Base-by-base conservation (phyloP, 1,139 yeast genomes). In the Taphrina deformans region DNA sequence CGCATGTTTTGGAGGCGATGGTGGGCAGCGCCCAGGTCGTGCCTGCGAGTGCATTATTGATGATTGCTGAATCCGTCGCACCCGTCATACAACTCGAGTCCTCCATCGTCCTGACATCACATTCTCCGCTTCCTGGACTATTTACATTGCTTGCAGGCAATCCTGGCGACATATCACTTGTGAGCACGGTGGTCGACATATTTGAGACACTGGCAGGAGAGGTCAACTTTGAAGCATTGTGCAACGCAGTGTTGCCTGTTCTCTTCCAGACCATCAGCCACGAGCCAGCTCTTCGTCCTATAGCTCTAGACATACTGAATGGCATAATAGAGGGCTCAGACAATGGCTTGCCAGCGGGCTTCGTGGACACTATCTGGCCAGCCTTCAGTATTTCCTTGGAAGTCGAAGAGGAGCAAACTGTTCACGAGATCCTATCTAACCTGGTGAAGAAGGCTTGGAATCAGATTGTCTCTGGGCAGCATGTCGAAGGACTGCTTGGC, bases 111-210 rank as follows among this genome's bases (percentile, higher is more conserved):
- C 40, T 59, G 10, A 52, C 58, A 1, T n/a, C 52, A n/a, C 52
- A 56, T 12, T 55, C 29, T 12, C 48, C 67, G 21, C 38, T 67
- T 29, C 64, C 68, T 12, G 41, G 63, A 21, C 51, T 67, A 26
- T 67, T 67, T 60, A 50, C 55, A 7, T n/a, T 67, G n/a, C 38
- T 62, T 23, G 60, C 63, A 12, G 55, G 53, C 14, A 66, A 55
- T 40, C 66, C 66, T n/a, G 66, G 66, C n/a, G 68, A 67, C 44
- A 69, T 67, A 2, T 67, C 62, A 29, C 48, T 67, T 10, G 62
- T 52, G 31, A 69, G 69, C 24, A 48, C 58, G 23, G 52, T 67
- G 27, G 66, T 55, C 33, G 68, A 67, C 41, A 55, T 60, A n/a
- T 67, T 67, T 33, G 68, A 67, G 46, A 41, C 61, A n/a, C 55